Percentiles rank a stretch among this genome's conserved stretches.
Evolutionary conservation across 2,329 filamentous ascomycete genomes (phyloP).

Genomic region (Nemania diffusa): DNA sequence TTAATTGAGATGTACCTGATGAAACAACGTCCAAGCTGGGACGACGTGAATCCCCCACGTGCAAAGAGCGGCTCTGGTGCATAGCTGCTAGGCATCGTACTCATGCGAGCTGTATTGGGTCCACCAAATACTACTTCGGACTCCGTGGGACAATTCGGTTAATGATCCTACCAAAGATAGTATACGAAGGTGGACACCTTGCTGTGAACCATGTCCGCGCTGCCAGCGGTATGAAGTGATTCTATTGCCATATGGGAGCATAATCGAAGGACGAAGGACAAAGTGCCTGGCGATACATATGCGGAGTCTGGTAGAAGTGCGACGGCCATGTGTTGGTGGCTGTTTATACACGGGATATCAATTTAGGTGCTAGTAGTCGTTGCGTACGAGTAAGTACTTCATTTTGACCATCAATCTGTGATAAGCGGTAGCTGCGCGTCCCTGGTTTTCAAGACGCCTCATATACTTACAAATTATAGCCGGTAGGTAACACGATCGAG

Average conservation of each 20-base stretch:
- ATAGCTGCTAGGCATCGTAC: constrained; percentile 2
- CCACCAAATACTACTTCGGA: constrained; percentile 21
- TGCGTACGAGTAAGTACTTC: neutral
- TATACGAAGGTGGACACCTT: neutral
- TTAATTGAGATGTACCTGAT: constrained; percentile 22
- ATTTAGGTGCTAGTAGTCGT: neutral
- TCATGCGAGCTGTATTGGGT: constrained; percentile 15
- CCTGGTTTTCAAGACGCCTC: neutral
- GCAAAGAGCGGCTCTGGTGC: constrained; percentile 25
- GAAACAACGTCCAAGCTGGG: constrained; percentile 25
- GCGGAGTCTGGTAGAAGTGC: neutral
- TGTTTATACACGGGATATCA: neutral
- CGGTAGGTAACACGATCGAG: neutral
- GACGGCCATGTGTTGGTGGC: neutral
- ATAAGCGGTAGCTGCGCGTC: neutral
- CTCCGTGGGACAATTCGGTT: constrained; percentile 17
- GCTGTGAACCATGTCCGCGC: constrained; percentile 3
- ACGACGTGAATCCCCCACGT: constrained; percentile 31
- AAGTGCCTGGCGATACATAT: neutral
- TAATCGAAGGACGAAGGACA: neutral
- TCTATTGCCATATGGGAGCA: neutral
- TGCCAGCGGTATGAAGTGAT: neutral
- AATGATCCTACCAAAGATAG: constrained; percentile 10
- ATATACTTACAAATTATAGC: neutral
- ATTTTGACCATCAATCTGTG: neutral